phyloP scores from a whole-genome alignment of 306 rosid species.

The Ormosia emarginata region DNA sequence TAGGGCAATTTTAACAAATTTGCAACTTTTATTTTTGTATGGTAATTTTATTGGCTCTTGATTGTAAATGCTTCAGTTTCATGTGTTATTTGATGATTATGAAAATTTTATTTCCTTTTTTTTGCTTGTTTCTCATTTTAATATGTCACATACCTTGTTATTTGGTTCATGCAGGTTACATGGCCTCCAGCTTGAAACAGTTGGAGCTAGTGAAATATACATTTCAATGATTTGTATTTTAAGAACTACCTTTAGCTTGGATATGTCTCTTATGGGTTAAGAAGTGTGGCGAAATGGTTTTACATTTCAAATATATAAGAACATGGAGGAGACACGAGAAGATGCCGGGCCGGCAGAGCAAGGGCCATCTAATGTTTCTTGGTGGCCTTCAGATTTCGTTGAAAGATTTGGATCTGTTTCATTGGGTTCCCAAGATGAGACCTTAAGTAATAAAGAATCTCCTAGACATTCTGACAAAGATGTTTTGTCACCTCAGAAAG shows the following conservation, averaged over 20 bases:
- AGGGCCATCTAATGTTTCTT: slow-evolving; percentile 77
- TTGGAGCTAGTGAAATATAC: slow-evolving; percentile 35
- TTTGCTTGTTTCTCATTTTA: not conserved
- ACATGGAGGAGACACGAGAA: slow-evolving; percentile 93
- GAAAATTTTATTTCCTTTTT: not conserved
- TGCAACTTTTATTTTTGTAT: not conserved
- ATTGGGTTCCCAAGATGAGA: slow-evolving; percentile 73
- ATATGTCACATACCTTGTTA: slow-evolving; percentile 3
- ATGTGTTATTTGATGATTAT: not conserved
- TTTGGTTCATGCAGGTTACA: slow-evolving; percentile 52
- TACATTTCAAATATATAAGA: slow-evolving; percentile 54
- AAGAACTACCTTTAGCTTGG: slow-evolving; percentile 41
- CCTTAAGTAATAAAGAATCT: slow-evolving; percentile 53
- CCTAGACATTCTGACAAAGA: slow-evolving; percentile 46
- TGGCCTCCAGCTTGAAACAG: slow-evolving; percentile 72
- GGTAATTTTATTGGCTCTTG: slow-evolving; percentile 7
- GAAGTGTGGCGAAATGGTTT: slow-evolving; percentile 81
- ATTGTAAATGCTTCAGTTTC: slow-evolving; percentile 6
- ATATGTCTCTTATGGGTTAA: slow-evolving; percentile 61
- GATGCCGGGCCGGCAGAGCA: slow-evolving; percentile 83
- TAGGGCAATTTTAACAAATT: not conserved
- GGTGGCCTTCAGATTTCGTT: slow-evolving; percentile 93
- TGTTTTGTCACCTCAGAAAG: slow-evolving; percentile 69
- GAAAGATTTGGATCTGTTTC: slow-evolving; percentile 86
- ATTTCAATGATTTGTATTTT: slow-evolving; percentile 32